A percentile compares a stretch with the other conserved stretches of the same genome.
Conservation (phyloP, 768 basidiomycete genomes). For the Asterophora lycoperdoides region DNA sequence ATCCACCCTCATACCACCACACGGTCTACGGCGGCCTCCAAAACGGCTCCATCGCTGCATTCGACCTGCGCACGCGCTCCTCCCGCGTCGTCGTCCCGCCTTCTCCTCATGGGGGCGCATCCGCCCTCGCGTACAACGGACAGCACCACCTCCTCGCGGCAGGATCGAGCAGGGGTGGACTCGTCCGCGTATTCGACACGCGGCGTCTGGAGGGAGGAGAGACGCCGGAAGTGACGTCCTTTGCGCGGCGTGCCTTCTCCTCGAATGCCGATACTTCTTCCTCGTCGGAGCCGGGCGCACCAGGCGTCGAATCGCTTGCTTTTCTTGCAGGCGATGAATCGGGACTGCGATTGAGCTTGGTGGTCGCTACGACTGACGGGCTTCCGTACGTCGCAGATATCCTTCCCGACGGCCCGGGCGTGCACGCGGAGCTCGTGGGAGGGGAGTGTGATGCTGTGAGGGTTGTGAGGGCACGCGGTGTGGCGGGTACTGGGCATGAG, state of each 20-base stretch:
- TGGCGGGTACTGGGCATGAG: conserved; percentile 12
- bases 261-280: no score
- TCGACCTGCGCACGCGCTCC: conserved; percentile 47
- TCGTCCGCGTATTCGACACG: conserved; percentile 54
- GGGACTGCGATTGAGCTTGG: conserved; percentile 26
- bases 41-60: conserved; percentile 49
- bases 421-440: conserved; percentile 50
- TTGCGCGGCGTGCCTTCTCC: no score
- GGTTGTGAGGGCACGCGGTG: conserved; percentile 29
- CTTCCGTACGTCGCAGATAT: conserved; percentile 52
- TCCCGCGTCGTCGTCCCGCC: conserved; percentile 14
- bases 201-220: conserved; percentile 18
- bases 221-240: background rate
- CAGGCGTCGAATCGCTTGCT: no score
- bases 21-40: conserved; percentile 52
- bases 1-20: conserved; percentile 30
- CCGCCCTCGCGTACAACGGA: conserved; percentile 33
- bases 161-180: conserved; percentile 47
- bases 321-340: no score
- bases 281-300: no score
- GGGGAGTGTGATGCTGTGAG: conserved; percentile 59
- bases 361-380: conserved; percentile 54
- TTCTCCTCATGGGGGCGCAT: conserved; percentile 35
- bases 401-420: conserved; percentile 37
- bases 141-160: conserved; percentile 49